These are phyloP conservation scores for Panaeolus papilionaceus DNA, from an alignment of 768 basidiomycete species.

Conservation along the genomic window DNA sequence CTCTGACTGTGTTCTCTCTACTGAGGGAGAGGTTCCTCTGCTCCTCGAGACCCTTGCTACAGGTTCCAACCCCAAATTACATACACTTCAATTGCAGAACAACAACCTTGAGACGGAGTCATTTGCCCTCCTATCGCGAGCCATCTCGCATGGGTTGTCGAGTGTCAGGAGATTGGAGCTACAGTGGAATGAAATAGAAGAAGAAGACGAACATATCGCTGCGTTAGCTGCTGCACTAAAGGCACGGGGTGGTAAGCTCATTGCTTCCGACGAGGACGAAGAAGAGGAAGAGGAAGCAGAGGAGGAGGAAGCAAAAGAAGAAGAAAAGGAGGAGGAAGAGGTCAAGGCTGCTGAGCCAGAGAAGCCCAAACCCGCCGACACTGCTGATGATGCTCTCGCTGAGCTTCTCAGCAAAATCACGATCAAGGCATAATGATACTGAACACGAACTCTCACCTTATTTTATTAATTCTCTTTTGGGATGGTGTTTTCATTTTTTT, in stretches of 20 bases:
- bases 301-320: constrained; percentile 55
- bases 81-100: constrained; percentile 85
- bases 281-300: constrained; percentile 73
- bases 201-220: constrained; percentile 69
- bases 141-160: constrained; percentile 64
- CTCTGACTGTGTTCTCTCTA: constrained; percentile 89
- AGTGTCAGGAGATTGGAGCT: constrained; percentile 76
- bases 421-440: constrained; percentile 32
- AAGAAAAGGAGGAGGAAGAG: constrained; percentile 38
- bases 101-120: constrained; percentile 83
- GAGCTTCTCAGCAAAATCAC: constrained; percentile 70
- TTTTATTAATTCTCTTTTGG: neutral
- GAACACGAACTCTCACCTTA: too few species aligned
- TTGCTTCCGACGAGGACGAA: constrained; percentile 82
- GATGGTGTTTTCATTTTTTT: constrained; percentile 6
- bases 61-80: constrained; percentile 78
- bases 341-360: constrained; percentile 34
- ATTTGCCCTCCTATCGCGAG: constrained; percentile 70
- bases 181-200: constrained; percentile 91
- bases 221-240: constrained; percentile 60
- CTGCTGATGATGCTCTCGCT: constrained; percentile 61
- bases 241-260: constrained; percentile 69
- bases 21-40: constrained; percentile 78
- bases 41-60: constrained; percentile 64
- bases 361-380: constrained; percentile 24